These are phyloP conservation scores for Picea sitchensis DNA, from an alignment of 75 land plant genomes.

Conservation along the genomic window DNA sequence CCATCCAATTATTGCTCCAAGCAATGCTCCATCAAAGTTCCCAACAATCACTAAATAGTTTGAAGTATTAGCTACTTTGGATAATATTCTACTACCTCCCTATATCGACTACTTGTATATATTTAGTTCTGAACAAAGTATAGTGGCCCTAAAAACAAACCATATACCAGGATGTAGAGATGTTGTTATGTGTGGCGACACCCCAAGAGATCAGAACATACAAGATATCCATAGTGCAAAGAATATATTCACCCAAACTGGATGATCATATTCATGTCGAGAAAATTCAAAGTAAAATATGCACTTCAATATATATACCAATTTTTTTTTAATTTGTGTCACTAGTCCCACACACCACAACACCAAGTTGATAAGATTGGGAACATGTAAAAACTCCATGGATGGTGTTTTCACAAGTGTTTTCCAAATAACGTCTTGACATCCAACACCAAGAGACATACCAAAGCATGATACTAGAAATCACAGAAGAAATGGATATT, in stretches of 20 bases:
- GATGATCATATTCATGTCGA: constrained; percentile 73
- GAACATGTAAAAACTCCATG: constrained; percentile 53
- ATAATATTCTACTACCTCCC: constrained; percentile 25
- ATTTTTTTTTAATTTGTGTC: constrained; percentile 18
- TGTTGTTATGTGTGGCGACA: too few species aligned
- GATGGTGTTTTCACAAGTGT: constrained; percentile 44
- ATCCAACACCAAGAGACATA: constrained; percentile 69
- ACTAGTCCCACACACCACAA: constrained; percentile 13
- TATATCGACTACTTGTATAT: constrained; percentile 70
- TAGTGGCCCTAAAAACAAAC: too few species aligned
- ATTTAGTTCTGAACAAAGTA: constrained; percentile 40
- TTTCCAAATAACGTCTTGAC: constrained; percentile 84
- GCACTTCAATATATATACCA: constrained; percentile 49
- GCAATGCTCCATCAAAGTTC: constrained; percentile 42
- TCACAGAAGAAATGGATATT: constrained; percentile 67
- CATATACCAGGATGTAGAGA: too few species aligned
- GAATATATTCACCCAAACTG: constrained; percentile 81
- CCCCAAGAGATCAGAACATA: constrained; percentile 6
- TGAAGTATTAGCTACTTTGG: constrained; percentile 30
- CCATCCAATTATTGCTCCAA: constrained; percentile 50
- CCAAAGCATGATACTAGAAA: constrained; percentile 39
- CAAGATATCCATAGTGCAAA: constrained; percentile 80
- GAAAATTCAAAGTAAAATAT: constrained; percentile 13
- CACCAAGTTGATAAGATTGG: constrained; percentile 32
- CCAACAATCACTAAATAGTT: constrained; percentile 58